phyloP scores from a whole-genome alignment of 306 rosid genomes.

The Malus orientalis region DNA sequence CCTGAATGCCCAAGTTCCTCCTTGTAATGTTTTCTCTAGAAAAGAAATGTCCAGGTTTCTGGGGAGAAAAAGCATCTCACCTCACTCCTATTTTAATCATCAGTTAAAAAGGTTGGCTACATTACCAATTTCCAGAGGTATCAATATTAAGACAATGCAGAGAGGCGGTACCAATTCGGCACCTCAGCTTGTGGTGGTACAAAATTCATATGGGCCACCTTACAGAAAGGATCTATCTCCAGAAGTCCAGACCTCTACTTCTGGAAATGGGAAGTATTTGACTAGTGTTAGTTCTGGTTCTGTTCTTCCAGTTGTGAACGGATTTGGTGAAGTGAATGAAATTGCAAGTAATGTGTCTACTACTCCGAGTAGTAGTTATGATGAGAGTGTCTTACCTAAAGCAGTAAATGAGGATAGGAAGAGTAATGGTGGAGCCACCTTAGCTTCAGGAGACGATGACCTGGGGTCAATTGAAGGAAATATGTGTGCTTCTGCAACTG shows the following conservation, averaged over 20 bases:
- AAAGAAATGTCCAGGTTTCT: slow-evolving; percentile 63
- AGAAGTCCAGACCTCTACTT: slow-evolving; percentile 23
- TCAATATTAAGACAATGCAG: slow-evolving; percentile 14
- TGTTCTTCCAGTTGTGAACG: slow-evolving; percentile 31
- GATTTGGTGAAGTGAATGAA: slow-evolving; percentile 34
- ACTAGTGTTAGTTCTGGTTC: slow-evolving; percentile 33
- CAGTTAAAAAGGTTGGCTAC: slow-evolving; percentile 31
- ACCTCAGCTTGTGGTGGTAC: slow-evolving; percentile 28
- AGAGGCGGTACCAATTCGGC: slow-evolving; percentile 22
- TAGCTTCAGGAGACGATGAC: slow-evolving; percentile 39
- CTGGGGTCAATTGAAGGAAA: slow-evolving; percentile 50
- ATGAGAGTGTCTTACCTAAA: slow-evolving; percentile 25
- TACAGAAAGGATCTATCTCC: slow-evolving; percentile 25
- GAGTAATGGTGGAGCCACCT: slow-evolving; percentile 27
- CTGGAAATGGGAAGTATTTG: slow-evolving; percentile 30
- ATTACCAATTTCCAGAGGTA: slow-evolving; percentile 31
- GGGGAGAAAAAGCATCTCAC: slow-evolving; percentile 45
- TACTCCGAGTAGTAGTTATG: slow-evolving; percentile 16
- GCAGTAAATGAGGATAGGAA: slow-evolving; percentile 24
- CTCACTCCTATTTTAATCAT: slow-evolving; percentile 38
- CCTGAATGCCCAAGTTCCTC: slow-evolving; percentile 74
- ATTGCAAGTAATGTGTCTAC: slow-evolving; percentile 16
- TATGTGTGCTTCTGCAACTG: slow-evolving; percentile 94
- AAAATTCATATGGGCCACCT: slow-evolving; percentile 34
- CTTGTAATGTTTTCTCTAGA: slow-evolving; percentile 61